Evolutionary conservation across 257 asterid genomes (phyloP).

Genomic region (Salvia miltiorrhiza): DNA sequence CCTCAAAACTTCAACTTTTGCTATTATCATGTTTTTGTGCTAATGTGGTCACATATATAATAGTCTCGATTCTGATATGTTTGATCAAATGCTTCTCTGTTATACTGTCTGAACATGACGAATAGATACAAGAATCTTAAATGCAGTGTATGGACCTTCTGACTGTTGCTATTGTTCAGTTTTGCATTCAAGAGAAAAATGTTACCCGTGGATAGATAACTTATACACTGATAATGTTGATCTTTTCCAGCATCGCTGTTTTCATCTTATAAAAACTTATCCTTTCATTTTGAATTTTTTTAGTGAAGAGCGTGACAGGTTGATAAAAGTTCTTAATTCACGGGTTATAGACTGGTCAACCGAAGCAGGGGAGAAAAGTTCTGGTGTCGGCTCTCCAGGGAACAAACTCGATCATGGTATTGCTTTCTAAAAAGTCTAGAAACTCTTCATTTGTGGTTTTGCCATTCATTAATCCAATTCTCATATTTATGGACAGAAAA

Average conservation of each 20-base stretch:
- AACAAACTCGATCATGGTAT: conserved; percentile 41
- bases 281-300: conserved; percentile 17
- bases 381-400: conserved; percentile 26
- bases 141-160: conserved; percentile 10
- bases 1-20: not conserved
- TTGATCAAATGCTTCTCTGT: conserved; percentile 4
- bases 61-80: conserved; percentile 9
- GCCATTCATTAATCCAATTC: conserved; percentile 9
- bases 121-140: not conserved
- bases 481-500: conserved; percentile 39
- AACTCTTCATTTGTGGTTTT: conserved; percentile 1
- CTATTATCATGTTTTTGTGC: not conserved
- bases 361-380: conserved; percentile 37
- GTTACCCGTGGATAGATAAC: not conserved
- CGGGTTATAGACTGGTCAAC: conserved; percentile 50
- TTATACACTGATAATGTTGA: not conserved
- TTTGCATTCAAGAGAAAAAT: not conserved
- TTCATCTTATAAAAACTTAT: not conserved
- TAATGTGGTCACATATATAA: not conserved
- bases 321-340: conserved; percentile 55
- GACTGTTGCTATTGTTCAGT: conserved; percentile 11
- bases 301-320: conserved; percentile 81
- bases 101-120: not conserved
- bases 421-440: conserved; percentile 12
- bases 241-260: conserved; percentile 5